Evolutionary conservation across 2,329 filamentous ascomycete genomes (phyloP).

Genomic region (Ceratocystis ficicola): DNA sequence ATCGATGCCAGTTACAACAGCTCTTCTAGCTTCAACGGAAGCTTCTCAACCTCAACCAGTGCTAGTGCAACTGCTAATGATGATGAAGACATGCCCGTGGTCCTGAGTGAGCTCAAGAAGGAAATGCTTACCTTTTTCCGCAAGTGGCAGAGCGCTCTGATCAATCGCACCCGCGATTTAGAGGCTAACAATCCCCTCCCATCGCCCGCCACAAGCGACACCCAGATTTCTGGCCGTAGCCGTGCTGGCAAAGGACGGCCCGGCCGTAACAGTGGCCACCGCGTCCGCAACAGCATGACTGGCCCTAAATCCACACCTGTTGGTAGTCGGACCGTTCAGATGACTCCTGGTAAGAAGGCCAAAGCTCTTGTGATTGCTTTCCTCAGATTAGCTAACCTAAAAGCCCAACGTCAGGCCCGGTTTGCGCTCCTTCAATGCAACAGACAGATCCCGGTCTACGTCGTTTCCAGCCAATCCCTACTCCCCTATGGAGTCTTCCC

Average conservation of each 20-base stretch:
- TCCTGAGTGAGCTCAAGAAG: slow-evolving; percentile 54
- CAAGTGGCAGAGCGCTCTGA: slow-evolving; percentile 63
- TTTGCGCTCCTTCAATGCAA: slow-evolving; percentile 31
- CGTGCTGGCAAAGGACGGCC: slow-evolving; percentile 27
- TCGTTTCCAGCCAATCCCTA: slow-evolving; percentile 48
- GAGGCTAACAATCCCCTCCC: slow-evolving; percentile 14
- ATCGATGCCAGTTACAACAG: slow-evolving; percentile 25
- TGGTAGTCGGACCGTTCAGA: slow-evolving; percentile 16
- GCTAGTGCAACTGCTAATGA: slow-evolving; percentile 23
- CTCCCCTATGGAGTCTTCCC: slow-evolving; percentile 46
- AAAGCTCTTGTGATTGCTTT: not conserved
- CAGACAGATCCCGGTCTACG: slow-evolving; percentile 37
- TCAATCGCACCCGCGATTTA: slow-evolving; percentile 59
- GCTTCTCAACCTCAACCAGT: not conserved
- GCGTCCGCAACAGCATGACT: slow-evolving; percentile 24
- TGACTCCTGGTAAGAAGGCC: slow-evolving; percentile 4
- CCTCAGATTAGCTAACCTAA: not conserved
- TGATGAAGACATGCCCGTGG: slow-evolving; percentile 30
- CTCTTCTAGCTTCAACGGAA: slow-evolving; percentile 12
- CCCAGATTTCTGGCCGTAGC: slow-evolving; percentile 28
- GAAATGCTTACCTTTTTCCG: slow-evolving; percentile 60
- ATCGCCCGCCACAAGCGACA: slow-evolving; percentile 6
- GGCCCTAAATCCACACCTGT: slow-evolving; percentile 5
- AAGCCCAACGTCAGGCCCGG: slow-evolving; percentile 27
- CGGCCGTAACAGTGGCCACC: slow-evolving; percentile 22